A percentile compares a stretch with the other conserved stretches of the same genome.
Conservation (phyloP, 768 basidiomycete species). For the Fomitopsis serialis region DNA sequence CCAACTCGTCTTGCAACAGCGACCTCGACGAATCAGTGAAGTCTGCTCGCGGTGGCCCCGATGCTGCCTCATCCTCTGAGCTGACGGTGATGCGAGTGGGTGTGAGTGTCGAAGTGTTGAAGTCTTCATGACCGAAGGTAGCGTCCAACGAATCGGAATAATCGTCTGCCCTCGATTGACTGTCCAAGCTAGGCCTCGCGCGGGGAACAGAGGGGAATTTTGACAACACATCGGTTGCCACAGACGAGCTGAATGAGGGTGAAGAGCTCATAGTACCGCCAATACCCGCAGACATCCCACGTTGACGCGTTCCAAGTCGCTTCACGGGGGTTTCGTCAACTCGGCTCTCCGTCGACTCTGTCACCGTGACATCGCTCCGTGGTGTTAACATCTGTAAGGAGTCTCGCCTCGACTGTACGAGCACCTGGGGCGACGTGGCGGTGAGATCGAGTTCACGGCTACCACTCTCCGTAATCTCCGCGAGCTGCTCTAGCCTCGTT, state of each 20-base stretch:
- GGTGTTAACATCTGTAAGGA: slow-evolving; percentile 17
- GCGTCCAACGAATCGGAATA: background rate
- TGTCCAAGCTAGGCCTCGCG: slow-evolving; percentile 1
- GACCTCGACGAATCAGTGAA: slow-evolving; percentile 40
- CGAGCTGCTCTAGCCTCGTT: slow-evolving; percentile 41
- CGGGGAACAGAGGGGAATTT: background rate
- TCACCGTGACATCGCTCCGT: slow-evolving; percentile 17
- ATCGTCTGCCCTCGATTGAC: background rate
- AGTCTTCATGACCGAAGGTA: background rate
- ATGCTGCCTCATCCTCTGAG: slow-evolving; percentile 29
- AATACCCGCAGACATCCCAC: background rate
- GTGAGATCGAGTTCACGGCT: slow-evolving; percentile 6
- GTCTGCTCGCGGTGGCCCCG: slow-evolving; percentile 29
- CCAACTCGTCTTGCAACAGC: slow-evolving; percentile 56
- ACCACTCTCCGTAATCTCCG: slow-evolving; percentile 21
- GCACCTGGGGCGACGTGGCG: slow-evolving; percentile 6
- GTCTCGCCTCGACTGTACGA: background rate
- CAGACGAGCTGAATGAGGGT: background rate
- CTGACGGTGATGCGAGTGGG: slow-evolving; percentile 40
- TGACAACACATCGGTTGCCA: background rate
- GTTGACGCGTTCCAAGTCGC: background rate
- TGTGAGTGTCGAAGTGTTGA: background rate
- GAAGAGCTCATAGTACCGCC: background rate
- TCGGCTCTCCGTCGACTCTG: slow-evolving; percentile 1
- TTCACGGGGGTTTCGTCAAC: slow-evolving; percentile 20